Conservation (phyloP, 768 basidiomycete genomes). For the Naganishia onofrii region DNA sequence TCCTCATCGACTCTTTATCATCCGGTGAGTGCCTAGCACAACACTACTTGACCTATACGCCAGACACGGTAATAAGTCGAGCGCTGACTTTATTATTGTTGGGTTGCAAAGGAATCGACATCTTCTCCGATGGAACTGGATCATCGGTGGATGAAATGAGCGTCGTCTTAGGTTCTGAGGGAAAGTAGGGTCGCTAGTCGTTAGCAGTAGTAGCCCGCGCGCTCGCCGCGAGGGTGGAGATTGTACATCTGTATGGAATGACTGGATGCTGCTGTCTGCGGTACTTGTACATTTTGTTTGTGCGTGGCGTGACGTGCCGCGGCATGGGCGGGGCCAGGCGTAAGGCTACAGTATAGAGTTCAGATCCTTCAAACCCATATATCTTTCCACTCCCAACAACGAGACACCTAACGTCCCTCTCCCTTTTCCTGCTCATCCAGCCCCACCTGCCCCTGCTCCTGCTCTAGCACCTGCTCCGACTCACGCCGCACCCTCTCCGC, state of each 20-base stretch:
- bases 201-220: too few relatives aligned
- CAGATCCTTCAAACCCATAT: too few relatives aligned
- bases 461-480: slow-evolving; percentile 13
- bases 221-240: too few relatives aligned
- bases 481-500: slow-evolving; percentile 30
- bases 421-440: neutral
- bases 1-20: slow-evolving; percentile 34
- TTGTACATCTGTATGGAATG: neutral
- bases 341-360: slow-evolving; percentile 31
- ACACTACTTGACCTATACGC: too few relatives aligned
- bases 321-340: neutral
- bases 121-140: slow-evolving; percentile 26
- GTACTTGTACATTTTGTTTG: neutral
- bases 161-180: slow-evolving; percentile 31
- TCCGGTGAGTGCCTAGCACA: slow-evolving; percentile 21
- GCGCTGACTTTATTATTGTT: neutral
- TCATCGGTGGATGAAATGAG: slow-evolving; percentile 29
- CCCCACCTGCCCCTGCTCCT: neutral
- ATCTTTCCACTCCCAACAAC: too few relatives aligned
- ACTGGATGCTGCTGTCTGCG: neutral
- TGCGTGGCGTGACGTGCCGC: neutral
- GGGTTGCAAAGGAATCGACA: slow-evolving; percentile 16
- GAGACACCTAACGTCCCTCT: neutral
- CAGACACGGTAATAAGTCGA: too few relatives aligned
- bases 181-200: neutral